Conservation (phyloP, 1,139 yeast species). For the Williopsis jadinii region DNA sequence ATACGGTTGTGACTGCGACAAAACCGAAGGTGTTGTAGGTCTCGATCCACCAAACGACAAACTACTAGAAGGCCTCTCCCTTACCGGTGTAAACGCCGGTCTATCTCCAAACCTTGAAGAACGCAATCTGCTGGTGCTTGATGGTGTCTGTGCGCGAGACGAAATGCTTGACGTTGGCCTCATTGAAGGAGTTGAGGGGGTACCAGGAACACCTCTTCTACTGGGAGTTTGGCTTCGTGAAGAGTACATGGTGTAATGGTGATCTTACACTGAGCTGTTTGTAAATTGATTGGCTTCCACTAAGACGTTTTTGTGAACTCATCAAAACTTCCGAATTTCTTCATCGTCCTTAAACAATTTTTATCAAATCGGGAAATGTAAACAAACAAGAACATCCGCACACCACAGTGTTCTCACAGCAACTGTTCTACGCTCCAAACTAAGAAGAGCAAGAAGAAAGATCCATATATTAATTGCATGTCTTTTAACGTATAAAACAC, state of each 20-base stretch:
- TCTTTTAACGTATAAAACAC: too few species aligned
- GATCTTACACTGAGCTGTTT: too few species aligned
- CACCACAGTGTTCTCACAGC: too few species aligned
- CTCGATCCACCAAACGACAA: constrained; percentile 9
- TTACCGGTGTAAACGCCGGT: constrained; percentile 13
- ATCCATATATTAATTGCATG: too few species aligned
- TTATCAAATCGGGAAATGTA: too few species aligned
- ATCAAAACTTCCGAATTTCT: too few species aligned
- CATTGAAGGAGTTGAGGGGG: constrained; percentile 16
- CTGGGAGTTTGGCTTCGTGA: constrained; percentile 13
- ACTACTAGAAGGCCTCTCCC: constrained; percentile 14
- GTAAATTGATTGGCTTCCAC: too few species aligned
- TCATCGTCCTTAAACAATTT: too few species aligned
- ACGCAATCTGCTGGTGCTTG: constrained; percentile 9
- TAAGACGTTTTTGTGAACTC: too few species aligned
- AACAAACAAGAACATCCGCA: too few species aligned
- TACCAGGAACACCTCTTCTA: constrained; percentile 5
- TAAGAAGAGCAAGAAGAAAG: too few species aligned
- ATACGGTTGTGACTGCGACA: constrained; percentile 20
- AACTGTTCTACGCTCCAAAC: too few species aligned
- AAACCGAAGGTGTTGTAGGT: constrained; percentile 12
- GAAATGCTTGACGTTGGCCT: constrained; percentile 16
- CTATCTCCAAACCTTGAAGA: constrained; percentile 14
- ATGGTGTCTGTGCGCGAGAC: constrained; percentile 14
- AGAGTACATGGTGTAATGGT: background rate